Percentiles rank a stretch among this genome's conserved stretches.
Evolutionary conservation across 257 asterid species (phyloP).

Genomic region (Primulina eburnea): DNA sequence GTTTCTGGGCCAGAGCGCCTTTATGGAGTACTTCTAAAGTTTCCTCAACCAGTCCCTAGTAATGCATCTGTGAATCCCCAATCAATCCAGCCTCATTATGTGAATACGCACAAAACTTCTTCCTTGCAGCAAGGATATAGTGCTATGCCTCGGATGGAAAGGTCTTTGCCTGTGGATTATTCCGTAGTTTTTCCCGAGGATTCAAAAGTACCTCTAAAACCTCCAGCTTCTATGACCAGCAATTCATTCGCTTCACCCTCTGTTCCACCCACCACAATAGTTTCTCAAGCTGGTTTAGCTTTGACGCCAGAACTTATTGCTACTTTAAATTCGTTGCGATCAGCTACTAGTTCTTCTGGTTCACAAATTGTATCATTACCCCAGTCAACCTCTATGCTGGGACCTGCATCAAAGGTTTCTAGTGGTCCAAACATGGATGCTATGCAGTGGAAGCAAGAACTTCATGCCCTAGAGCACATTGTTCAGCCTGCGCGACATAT

Average conservation of each 20-base stretch:
- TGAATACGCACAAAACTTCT: constrained; percentile 36
- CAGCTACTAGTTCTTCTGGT: constrained; percentile 47
- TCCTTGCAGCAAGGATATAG: constrained; percentile 42
- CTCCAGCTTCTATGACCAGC: constrained; percentile 37
- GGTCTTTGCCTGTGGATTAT: constrained; percentile 36
- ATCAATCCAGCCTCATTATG: constrained; percentile 43
- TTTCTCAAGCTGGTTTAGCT: constrained; percentile 56
- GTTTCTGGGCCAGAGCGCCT: constrained; percentile 91
- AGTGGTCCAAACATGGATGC: constrained; percentile 41
- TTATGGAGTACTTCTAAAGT: constrained; percentile 86
- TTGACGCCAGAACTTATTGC: constrained; percentile 96
- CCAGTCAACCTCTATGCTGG: constrained; percentile 34
- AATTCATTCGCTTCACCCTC: constrained; percentile 41
- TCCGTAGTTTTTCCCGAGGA: constrained; percentile 44
- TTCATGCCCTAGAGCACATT: constrained; percentile 38
- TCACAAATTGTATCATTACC: constrained; percentile 37
- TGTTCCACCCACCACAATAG: constrained; percentile 44
- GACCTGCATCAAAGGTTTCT: constrained; percentile 37
- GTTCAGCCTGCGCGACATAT: constrained; percentile 44
- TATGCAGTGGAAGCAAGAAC: constrained; percentile 55
- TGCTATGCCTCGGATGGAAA: constrained; percentile 43
- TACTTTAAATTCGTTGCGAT: constrained; percentile 61
- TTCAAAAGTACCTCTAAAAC: constrained; percentile 39
- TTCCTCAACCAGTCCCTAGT: constrained; percentile 48
- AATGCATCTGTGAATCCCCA: constrained; percentile 32